Percentiles rank a stretch among this genome's conserved stretches.
phyloP scores from a whole-genome alignment of 805 yeast genomes.

The Metschnikowia cubensis region DNA sequence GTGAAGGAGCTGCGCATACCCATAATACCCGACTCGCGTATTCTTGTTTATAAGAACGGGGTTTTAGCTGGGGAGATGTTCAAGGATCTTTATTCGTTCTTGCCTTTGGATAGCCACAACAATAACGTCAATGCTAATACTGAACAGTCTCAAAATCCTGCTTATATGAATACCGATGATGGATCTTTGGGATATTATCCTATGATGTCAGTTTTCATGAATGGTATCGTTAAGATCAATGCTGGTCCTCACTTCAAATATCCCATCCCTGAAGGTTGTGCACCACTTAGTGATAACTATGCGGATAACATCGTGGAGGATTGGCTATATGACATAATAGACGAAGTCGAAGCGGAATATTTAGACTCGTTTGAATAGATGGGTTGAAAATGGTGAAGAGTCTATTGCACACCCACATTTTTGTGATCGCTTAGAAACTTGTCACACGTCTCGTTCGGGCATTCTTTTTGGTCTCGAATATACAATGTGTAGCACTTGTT shows the following conservation, averaged over 20 bases:
- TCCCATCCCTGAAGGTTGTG: conserved; percentile 32
- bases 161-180: conserved; percentile 57
- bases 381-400: neutral
- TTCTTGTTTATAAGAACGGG: conserved; percentile 79
- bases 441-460: conserved; percentile 11
- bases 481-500: conserved; percentile 43
- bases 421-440: conserved; percentile 1
- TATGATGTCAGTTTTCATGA: conserved; percentile 74
- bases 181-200: conserved; percentile 91
- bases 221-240: conserved; percentile 70
- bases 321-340: conserved; percentile 75
- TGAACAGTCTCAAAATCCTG: conserved; percentile 36
- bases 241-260: conserved; percentile 61
- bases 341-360: conserved; percentile 69
- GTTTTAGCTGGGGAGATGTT: conserved; percentile 59
- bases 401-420: conserved; percentile 6
- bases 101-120: conserved; percentile 71
- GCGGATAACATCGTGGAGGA: conserved; percentile 75
- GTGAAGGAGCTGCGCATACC: conserved; percentile 35
- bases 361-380: conserved; percentile 42
- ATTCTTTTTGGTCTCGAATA: conserved; percentile 25
- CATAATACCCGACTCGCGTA: conserved; percentile 51
- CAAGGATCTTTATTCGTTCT: conserved; percentile 63
- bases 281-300: conserved; percentile 57
- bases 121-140: conserved; percentile 21